Evolutionary conservation across 176 grass and related monocot species (phyloP), one percentile per base, ranked within the genome.

Genomic region (Zizania latifolia): DNA sequence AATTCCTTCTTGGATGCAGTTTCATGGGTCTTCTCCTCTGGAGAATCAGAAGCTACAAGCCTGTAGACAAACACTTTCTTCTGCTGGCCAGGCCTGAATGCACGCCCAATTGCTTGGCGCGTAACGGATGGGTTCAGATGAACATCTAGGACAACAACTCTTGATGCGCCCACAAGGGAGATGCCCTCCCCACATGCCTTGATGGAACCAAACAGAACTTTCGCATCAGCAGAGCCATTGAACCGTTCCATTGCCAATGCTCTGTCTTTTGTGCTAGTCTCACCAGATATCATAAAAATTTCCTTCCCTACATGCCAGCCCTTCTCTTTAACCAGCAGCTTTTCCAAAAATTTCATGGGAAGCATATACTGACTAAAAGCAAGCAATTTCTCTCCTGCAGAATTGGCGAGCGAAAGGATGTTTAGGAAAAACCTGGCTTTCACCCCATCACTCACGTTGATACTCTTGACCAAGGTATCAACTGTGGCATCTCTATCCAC

Each of bases 81-180:
- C 81, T 60, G 46, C 45, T 99, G 95, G 23, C 89, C 92, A 13
- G 95, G 92, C 78, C 95, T 90, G 72, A 99, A 94, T 4, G 74
- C 82, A 15, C 95, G 89, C 27, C 95, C 92, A 6, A 94, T 94
- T 33, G 95, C 95, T 66, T 99, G 92, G 51, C 87, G 87, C 5
- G 92, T 99, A 62, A 99, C 92, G 33, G 95, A 92, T 3, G 89
- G 95, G 66, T 99, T 94, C 45, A 99, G 16, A 72, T 94, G 82
- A 40, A 90, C 89, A 84, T 99, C 95, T 39, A 99, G 81, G 32
- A 99, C 88, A 23, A 99, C 39, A 58, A 99, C 65, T 64, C 95
- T 94, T 6, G 92, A 94, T 73, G 95, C 92, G 3, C 91, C 95
- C 8, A 92, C 87, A 28, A 99, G 79, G 62, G 95, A 92, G 56